These are phyloP conservation scores for Zymoseptoria crescenta DNA, from an alignment of 2,329 filamentous ascomycete genomes.

Conservation along the genomic window DNA sequence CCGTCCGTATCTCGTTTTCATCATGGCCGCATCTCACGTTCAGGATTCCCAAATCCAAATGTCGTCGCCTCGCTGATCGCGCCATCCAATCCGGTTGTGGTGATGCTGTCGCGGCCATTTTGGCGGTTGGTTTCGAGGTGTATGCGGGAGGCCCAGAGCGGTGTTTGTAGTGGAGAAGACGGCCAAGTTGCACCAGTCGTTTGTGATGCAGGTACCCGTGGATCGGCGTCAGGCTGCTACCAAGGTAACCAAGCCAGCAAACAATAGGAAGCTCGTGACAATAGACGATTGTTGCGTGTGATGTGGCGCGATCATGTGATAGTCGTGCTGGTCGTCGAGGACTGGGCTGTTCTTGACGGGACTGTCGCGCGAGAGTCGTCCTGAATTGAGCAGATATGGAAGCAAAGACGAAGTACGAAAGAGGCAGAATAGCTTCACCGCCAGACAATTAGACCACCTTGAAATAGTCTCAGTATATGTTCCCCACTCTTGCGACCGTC, in stretches of 20 bases:
- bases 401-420: background rate
- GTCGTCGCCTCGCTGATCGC: slow-evolving; percentile 9
- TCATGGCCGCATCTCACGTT: slow-evolving; percentile 3
- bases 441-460: background rate
- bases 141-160: background rate
- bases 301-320: background rate
- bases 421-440: background rate
- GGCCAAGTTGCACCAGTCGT: background rate
- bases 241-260: background rate
- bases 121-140: background rate
- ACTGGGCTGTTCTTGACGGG: too few species aligned
- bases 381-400: background rate
- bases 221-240: background rate
- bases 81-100: slow-evolving; percentile 10
- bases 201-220: background rate
- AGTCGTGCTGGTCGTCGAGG: background rate
- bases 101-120: slow-evolving; percentile 1
- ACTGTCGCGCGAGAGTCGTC: too few species aligned
- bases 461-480: background rate
- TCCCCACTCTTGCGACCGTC: background rate
- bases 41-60: slow-evolving; percentile 12
- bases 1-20: background rate
- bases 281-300: background rate
- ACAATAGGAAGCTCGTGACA: background rate
- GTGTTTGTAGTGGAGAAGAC: background rate